Evolutionary conservation across 1,284 basidiomycete genomes (phyloP).

Genomic region (Agaricales sp.): DNA sequence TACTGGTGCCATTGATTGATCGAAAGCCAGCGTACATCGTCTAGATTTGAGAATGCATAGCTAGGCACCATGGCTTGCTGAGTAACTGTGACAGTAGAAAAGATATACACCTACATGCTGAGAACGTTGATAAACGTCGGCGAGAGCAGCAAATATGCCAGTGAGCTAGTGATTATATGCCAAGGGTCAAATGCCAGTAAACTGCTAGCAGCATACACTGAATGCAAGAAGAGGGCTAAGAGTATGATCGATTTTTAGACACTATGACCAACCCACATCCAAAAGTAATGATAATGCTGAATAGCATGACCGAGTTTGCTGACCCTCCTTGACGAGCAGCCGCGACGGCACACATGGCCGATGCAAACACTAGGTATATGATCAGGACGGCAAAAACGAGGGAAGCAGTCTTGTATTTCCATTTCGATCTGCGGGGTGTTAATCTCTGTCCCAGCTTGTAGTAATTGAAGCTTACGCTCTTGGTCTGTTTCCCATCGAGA

Average conservation of each 20-base stretch:
- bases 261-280: slow-evolving; percentile 42
- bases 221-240: no score
- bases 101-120: slow-evolving; percentile 60
- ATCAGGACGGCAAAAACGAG: slow-evolving; percentile 74
- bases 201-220: slow-evolving; percentile 69
- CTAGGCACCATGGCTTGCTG: slow-evolving; percentile 22
- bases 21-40: slow-evolving; percentile 44
- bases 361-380: slow-evolving; percentile 72
- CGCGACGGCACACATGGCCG: slow-evolving; percentile 64
- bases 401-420: slow-evolving; percentile 80
- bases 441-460: neutral
- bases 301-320: slow-evolving; percentile 68
- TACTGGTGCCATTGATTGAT: slow-evolving; percentile 2
- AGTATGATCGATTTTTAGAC: no score
- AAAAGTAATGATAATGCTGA: slow-evolving; percentile 81
- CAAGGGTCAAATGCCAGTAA: slow-evolving; percentile 89
- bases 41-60: slow-evolving; percentile 75
- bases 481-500: slow-evolving; percentile 96
- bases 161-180: slow-evolving; percentile 87
- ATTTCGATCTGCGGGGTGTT: slow-evolving; percentile 51
- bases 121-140: slow-evolving; percentile 87
- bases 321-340: slow-evolving; percentile 55
- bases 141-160: slow-evolving; percentile 81
- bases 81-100: slow-evolving; percentile 3
- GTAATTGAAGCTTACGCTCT: slow-evolving; percentile 47